A percentile compares a stretch with the other conserved stretches of the same genome.
phyloP scores from a whole-genome alignment of 2,329 filamentous ascomycete genomes.

The Dactylonectria estremocensis region DNA sequence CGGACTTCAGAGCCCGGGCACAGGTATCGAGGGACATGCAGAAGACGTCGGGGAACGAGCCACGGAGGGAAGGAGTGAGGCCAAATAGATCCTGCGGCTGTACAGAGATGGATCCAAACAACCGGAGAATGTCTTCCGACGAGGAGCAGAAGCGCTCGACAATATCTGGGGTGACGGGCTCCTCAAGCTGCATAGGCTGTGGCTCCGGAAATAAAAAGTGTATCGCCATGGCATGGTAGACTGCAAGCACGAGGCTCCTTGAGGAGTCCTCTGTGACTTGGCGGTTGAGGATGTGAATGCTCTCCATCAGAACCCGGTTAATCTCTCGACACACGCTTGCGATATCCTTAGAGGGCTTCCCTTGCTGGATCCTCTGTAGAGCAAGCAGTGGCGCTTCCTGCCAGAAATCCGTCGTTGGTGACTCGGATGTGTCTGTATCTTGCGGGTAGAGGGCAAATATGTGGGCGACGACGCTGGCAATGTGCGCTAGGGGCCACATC shows the following conservation, averaged over 20 bases:
- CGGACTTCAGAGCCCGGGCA: constrained; percentile 47
- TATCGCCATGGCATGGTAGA: constrained; percentile 54
- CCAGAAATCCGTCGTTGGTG: constrained; percentile 38
- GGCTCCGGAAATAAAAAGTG: constrained; percentile 52
- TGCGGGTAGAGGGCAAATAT: constrained; percentile 47
- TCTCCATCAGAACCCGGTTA: constrained; percentile 46
- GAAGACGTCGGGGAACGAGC: constrained; percentile 48
- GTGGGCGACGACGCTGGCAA: constrained; percentile 51
- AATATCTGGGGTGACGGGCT: constrained; percentile 41
- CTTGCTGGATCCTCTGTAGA: constrained; percentile 41
- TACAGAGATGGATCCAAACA: constrained; percentile 40
- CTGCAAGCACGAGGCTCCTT: constrained; percentile 47
- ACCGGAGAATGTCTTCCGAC: constrained; percentile 48
- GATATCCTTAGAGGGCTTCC: constrained; percentile 38
- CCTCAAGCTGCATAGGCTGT: constrained; percentile 37
- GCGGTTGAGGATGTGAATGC: constrained; percentile 42
- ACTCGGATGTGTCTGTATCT: constrained; percentile 30
- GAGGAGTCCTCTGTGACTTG: constrained; percentile 45
- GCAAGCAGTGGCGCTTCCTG: constrained; percentile 43
- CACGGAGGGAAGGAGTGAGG: constrained; percentile 39
- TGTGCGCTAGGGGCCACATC: constrained; percentile 54
- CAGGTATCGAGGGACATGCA: constrained; percentile 52
- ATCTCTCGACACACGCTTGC: constrained; percentile 48
- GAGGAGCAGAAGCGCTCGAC: constrained; percentile 50
- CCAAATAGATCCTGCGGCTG: constrained; percentile 41